Conservation (phyloP, 352 stramenopile species). For the Phytophthora syringae region DNA sequence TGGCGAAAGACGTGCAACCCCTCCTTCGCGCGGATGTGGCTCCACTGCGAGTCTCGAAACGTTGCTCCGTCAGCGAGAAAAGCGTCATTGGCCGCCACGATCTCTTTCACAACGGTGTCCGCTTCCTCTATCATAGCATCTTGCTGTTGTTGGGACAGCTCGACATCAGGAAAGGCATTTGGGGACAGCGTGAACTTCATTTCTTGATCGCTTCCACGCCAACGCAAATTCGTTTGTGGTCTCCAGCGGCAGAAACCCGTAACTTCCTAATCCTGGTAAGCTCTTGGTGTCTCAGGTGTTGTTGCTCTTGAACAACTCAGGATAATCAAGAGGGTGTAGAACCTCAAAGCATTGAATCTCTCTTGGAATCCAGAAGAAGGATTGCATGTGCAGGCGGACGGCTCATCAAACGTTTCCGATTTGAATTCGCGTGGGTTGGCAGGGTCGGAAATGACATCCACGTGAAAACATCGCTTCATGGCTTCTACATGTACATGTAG, state of each 20-base stretch:
- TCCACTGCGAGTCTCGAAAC: slow-evolving; percentile 41
- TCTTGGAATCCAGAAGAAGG: slow-evolving; percentile 2
- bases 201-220: neutral
- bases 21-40: slow-evolving; percentile 38
- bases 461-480: too few species aligned
- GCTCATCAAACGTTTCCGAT: neutral
- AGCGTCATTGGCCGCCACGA: slow-evolving; percentile 41
- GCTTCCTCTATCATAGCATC: slow-evolving; percentile 43
- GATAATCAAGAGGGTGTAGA: slow-evolving; percentile 5
- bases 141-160: slow-evolving; percentile 36
- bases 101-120: slow-evolving; percentile 47
- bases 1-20: slow-evolving; percentile 40
- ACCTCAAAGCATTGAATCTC: slow-evolving; percentile 10
- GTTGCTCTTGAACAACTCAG: neutral
- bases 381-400: neutral
- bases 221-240: slow-evolving; percentile 1
- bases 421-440: too few species aligned
- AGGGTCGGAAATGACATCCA: too few species aligned
- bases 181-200: slow-evolving; percentile 58
- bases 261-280: slow-evolving; percentile 18
- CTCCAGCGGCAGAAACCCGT: slow-evolving; percentile 9
- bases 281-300: slow-evolving; percentile 22
- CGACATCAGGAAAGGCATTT: slow-evolving; percentile 41
- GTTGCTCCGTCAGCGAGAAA: slow-evolving; percentile 30
- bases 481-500: too few species aligned